Evolutionary conservation across 352 stramenopile species (phyloP).

Genomic region (Pythium guiyangense): DNA sequence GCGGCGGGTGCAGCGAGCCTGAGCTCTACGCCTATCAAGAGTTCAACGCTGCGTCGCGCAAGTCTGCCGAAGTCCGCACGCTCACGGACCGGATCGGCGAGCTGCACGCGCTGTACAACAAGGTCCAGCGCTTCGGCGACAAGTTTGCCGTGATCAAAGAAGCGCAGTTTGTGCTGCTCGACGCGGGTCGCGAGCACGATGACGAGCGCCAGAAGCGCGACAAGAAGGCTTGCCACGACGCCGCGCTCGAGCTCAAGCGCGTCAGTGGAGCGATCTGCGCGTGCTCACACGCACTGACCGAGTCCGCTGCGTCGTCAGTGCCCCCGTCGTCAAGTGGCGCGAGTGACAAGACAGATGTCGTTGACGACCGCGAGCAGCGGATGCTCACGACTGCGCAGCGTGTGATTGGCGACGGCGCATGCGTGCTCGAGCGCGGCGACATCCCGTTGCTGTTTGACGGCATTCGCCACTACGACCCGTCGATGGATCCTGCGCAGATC

Average conservation of each 20-base stretch:
- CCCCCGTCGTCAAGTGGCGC: not conserved
- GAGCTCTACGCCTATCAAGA: conserved; percentile 43
- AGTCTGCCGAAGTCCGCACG: conserved; percentile 12
- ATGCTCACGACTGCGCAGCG: not conserved
- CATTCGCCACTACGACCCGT: conserved; percentile 55
- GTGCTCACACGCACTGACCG: conserved; percentile 1
- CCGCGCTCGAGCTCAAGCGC: conserved; percentile 7
- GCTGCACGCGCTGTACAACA: conserved; percentile 24
- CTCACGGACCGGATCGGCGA: conserved; percentile 25
- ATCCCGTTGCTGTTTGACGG: conserved; percentile 34
- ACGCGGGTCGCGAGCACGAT: not conserved
- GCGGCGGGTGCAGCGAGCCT: conserved; percentile 58
- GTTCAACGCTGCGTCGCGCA: conserved; percentile 13
- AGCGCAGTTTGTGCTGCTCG: conserved; percentile 10
- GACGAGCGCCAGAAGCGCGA: conserved; percentile 10
- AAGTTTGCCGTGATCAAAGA: conserved; percentile 13
- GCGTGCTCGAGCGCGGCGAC: conserved; percentile 19
- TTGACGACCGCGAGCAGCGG: not conserved
- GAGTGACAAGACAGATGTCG: not conserved
- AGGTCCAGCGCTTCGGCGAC: conserved; percentile 9
- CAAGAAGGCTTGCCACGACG: conserved; percentile 13
- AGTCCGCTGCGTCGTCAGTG: not conserved
- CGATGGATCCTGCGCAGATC: conserved; percentile 49
- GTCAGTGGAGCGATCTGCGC: conserved; percentile 4
- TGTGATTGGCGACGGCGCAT: not conserved